Evolutionary conservation across 106 monocot species (phyloP).

Genomic region (Dendrobium officinale): DNA sequence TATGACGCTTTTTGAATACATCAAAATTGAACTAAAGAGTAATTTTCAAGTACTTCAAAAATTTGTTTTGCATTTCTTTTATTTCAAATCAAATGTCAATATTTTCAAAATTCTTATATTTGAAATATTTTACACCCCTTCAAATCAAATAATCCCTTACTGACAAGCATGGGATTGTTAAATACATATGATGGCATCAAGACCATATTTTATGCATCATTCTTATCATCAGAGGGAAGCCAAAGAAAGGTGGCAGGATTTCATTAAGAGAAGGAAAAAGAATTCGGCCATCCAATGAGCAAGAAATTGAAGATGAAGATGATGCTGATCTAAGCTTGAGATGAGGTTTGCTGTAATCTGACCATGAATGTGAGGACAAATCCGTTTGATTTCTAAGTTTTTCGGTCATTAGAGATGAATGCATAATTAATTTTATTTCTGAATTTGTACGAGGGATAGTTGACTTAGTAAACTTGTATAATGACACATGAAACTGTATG

Average conservation of each 20-base stretch:
- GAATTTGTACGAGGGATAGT: no score
- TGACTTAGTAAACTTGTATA: no score
- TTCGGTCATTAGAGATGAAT: not conserved
- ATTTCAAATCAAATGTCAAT: no score
- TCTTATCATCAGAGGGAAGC: conserved; percentile 42
- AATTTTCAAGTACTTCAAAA: no score
- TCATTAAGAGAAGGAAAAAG: conserved; percentile 51
- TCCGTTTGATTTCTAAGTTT: not conserved
- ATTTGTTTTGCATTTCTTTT: no score
- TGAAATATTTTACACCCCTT: no score
- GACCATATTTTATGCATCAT: not conserved
- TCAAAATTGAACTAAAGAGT: no score
- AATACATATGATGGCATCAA: not conserved
- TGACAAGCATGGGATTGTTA: not conserved
- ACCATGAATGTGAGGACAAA: not conserved
- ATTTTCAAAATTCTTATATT: no score
- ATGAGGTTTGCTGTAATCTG: conserved; percentile 7
- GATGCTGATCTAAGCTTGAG: conserved; percentile 32
- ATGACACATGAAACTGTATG: no score
- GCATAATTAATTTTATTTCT: no score
- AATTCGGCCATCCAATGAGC: conserved; percentile 41
- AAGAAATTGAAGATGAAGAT: conserved; percentile 60
- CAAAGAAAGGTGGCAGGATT: conserved; percentile 62
- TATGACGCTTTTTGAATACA: no score
- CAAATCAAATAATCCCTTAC: no score